These are phyloP conservation scores for Chalciporus piperatus DNA, from an alignment of 768 basidiomycete species.

Conservation along the genomic window DNA sequence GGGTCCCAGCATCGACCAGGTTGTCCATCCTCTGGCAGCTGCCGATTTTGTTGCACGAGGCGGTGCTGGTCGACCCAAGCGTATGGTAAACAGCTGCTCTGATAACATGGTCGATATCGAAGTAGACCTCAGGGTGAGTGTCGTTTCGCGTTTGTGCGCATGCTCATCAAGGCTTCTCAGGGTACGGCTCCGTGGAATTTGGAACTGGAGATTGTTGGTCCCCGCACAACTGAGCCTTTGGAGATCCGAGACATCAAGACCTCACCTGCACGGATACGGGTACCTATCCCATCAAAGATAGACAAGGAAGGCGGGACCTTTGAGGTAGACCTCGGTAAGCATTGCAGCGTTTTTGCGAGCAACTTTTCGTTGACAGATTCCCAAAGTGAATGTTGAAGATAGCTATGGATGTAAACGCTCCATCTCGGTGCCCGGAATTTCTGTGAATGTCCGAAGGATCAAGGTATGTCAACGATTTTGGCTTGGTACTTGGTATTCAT, in stretches of 20 bases:
- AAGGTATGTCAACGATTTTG: constrained; percentile 47
- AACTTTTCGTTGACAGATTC: constrained; percentile 1
- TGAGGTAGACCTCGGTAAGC: constrained; percentile 73
- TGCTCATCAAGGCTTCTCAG: constrained; percentile 34
- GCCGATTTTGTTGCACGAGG: constrained; percentile 60
- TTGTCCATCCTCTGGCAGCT: constrained; percentile 85
- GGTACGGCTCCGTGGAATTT: constrained; percentile 91
- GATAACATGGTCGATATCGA: constrained; percentile 73
- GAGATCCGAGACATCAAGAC: constrained; percentile 54
- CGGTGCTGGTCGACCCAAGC: constrained; percentile 45
- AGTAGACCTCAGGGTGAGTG: constrained; percentile 72
- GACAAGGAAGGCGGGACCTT: constrained; percentile 70
- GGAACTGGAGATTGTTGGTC: constrained; percentile 77
- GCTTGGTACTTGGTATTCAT: not conserved
- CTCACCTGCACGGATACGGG: constrained; percentile 51
- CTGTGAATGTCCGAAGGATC: constrained; percentile 79
- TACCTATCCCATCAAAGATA: constrained; percentile 67
- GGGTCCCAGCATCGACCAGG: constrained; percentile 78
- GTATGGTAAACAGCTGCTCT: constrained; percentile 71
- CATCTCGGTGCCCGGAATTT: constrained; percentile 71
- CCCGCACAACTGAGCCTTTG: constrained; percentile 60
- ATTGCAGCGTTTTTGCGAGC: not conserved
- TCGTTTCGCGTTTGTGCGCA: not conserved
- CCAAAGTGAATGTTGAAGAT: constrained; percentile 80
- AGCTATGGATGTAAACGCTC: constrained; percentile 80